Evolutionary conservation across 2,329 filamentous ascomycete species (phyloP).

Genomic region (Huntiella omanensis): DNA sequence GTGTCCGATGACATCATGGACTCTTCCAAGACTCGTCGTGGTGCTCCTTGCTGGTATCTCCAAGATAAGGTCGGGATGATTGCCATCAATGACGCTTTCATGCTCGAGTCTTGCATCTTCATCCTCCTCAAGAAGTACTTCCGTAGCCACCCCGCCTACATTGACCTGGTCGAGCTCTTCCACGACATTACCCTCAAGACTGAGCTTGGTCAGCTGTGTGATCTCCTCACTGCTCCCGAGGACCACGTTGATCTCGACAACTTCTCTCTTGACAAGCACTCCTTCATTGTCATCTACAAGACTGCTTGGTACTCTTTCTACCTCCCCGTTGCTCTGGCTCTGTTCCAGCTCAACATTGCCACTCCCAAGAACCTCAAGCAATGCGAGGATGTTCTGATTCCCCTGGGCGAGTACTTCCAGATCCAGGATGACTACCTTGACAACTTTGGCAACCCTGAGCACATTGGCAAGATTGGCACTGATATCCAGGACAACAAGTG

Average conservation of each 20-base stretch:
- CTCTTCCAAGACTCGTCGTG: constrained; percentile 78
- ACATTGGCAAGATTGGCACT: constrained; percentile 96
- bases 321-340: constrained; percentile 78
- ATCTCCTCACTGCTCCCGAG: constrained; percentile 89
- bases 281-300: constrained; percentile 98
- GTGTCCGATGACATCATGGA: constrained; percentile 99
- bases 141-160: constrained; percentile 66
- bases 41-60: constrained; percentile 91
- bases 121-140: constrained; percentile 86
- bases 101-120: constrained; percentile 86
- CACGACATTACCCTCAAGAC: constrained; percentile 89
- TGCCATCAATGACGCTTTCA: constrained; percentile 95
- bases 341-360: constrained; percentile 70
- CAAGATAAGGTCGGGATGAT: constrained; percentile 80
- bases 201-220: constrained; percentile 84
- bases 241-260: constrained; percentile 83
- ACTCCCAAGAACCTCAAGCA: constrained; percentile 78
- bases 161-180: constrained; percentile 89
- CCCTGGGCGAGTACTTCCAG: constrained; percentile 98
- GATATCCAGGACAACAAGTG: constrained; percentile 99
- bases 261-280: constrained; percentile 90
- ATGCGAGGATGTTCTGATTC: constrained; percentile 81
- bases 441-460: constrained; percentile 81
- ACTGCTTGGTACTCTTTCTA: constrained; percentile 99
- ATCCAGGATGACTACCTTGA: constrained; percentile 98